Base-by-base conservation (phyloP, 139 green algal genomes). In the Desmodesmus armatus region DNA sequence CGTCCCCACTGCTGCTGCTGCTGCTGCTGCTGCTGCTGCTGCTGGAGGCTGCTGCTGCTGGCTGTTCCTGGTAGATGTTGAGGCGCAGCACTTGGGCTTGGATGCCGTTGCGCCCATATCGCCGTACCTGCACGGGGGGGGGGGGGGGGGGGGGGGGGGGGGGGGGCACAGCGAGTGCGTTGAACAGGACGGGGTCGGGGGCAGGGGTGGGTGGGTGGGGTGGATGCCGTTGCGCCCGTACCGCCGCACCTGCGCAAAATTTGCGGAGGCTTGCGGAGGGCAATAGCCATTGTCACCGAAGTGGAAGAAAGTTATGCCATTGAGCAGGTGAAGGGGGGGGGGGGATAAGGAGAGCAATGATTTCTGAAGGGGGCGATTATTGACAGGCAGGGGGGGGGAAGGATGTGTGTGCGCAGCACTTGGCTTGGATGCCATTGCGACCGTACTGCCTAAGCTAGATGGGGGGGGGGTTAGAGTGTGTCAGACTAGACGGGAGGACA, bases 61-160 rank as follows among this genome's bases (percentile, higher is more conserved):
- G 58, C 25, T 70, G 37, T 33, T 65, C 41, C 11, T 76, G 49
- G 9, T 65, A 2, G 44, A 86, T 78, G 29, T 86, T 75, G 11
- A 86, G 67, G 35, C 53, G 71, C 27, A 86, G 49, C 15, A 80
- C 67, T 51, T 65, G 66, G 6, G 80, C 80, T 31, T 78, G 80
- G 47, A 86, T 37, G 1, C 80, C 80, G 71, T 86, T 86, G 37
- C 80, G 67, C 1, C 80, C 80, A 25, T 80, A 80, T 2, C 63
- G 5, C 3, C 80, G 79, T 0, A 85, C 79, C 78, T 84, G 44
- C 55, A 66, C 29, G 3, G 29, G 37, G 41, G 62, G 41, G 21
- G 41, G 71, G 41, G 62, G 71, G 41, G 62, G 71, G 40, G 62
- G 71, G 21, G 39, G 71, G n/a, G n/a, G n/a, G n/a, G n/a, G n/a